phyloP scores from a whole-genome alignment of 1,284 basidiomycete genomes.

The Schizophyllum amplum region DNA sequence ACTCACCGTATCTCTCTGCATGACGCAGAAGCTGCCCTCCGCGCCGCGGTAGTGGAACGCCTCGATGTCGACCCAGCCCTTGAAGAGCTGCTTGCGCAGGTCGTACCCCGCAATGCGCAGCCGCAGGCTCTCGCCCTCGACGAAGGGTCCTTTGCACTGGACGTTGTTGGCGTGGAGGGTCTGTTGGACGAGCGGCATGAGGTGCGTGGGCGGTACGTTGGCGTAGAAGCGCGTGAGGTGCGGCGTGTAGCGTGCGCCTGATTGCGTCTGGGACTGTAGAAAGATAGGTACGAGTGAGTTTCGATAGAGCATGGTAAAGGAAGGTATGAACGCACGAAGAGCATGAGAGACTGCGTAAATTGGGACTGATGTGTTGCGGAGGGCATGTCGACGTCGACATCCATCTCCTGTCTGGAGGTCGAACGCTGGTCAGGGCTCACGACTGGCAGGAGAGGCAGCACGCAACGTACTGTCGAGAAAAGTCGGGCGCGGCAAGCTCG shows the following conservation, averaged over 20 bases:
- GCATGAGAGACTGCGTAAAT: conserved; percentile 53
- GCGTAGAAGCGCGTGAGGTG: conserved; percentile 75
- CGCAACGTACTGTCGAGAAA: conserved; percentile 19
- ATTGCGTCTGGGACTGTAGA: conserved; percentile 65
- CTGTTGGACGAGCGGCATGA: conserved; percentile 45
- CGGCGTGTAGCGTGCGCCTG: conserved; percentile 56
- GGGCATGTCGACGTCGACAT: conserved; percentile 52
- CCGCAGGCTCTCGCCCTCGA: conserved; percentile 16
- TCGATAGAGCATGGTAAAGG: background rate
- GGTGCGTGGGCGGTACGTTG: conserved; percentile 38
- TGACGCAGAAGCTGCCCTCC: conserved; percentile 55
- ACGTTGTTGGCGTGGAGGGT: conserved; percentile 39
- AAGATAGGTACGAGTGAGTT: background rate
- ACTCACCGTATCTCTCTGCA: conserved; percentile 56
- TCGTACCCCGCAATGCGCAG: conserved; percentile 61
- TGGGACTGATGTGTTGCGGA: conserved; percentile 35
- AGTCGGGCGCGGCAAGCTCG: conserved; percentile 51
- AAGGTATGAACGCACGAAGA: conserved; percentile 38
- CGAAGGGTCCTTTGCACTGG: conserved; percentile 23
- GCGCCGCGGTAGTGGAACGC: conserved; percentile 35
- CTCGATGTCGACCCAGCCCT: conserved; percentile 66
- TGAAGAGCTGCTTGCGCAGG: conserved; percentile 48
- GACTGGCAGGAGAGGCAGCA: background rate
- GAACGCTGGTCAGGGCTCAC: background rate
- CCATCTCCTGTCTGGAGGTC: conserved; percentile 27